phyloP scores from a whole-genome alignment of 1,284 basidiomycete genomes.

The Paramarasmius palmivorus region DNA sequence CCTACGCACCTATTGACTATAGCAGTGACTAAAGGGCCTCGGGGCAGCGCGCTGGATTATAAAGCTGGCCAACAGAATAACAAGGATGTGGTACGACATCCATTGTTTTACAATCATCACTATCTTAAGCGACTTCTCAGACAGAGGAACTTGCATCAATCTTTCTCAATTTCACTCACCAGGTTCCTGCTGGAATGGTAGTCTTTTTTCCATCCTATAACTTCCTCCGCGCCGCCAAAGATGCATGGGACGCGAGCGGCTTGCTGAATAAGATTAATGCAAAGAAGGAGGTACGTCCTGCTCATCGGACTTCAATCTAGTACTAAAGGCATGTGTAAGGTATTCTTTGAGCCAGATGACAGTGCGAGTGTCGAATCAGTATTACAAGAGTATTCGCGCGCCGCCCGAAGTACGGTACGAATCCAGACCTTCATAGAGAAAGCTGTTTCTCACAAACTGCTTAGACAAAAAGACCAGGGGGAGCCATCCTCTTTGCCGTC shows the following conservation, averaged over 20 bases:
- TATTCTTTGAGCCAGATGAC: slow-evolving; percentile 89
- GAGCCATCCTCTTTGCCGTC: slow-evolving; percentile 87
- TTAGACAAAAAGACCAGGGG: slow-evolving; percentile 26
- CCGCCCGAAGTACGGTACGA: slow-evolving; percentile 37
- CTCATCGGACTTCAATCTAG: background rate
- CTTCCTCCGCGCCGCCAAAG: slow-evolving; percentile 73
- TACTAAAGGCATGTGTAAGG: slow-evolving; percentile 38
- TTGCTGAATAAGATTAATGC: slow-evolving; percentile 59
- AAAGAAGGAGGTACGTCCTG: slow-evolving; percentile 66
- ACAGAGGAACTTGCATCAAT: slow-evolving; percentile 85
- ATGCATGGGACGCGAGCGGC: slow-evolving; percentile 67
- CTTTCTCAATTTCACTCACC: slow-evolving; percentile 74
- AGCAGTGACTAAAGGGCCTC: slow-evolving; percentile 78
- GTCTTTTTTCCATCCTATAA: slow-evolving; percentile 94
- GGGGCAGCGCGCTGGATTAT: slow-evolving; percentile 79
- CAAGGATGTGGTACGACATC: slow-evolving; percentile 60
- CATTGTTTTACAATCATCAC: slow-evolving; percentile 16
- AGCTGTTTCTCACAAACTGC: too few species aligned
- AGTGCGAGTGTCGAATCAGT: slow-evolving; percentile 76
- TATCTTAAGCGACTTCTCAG: slow-evolving; percentile 37
- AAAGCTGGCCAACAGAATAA: slow-evolving; percentile 82
- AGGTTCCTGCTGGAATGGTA: slow-evolving; percentile 88
- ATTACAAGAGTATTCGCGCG: slow-evolving; percentile 75
- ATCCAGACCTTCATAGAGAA: background rate
- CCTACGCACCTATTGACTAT: slow-evolving; percentile 77